A percentile compares a stretch with the other conserved stretches of the same genome.
phyloP scores from a whole-genome alignment of 768 basidiomycete genomes.

The Postia placenta region DNA sequence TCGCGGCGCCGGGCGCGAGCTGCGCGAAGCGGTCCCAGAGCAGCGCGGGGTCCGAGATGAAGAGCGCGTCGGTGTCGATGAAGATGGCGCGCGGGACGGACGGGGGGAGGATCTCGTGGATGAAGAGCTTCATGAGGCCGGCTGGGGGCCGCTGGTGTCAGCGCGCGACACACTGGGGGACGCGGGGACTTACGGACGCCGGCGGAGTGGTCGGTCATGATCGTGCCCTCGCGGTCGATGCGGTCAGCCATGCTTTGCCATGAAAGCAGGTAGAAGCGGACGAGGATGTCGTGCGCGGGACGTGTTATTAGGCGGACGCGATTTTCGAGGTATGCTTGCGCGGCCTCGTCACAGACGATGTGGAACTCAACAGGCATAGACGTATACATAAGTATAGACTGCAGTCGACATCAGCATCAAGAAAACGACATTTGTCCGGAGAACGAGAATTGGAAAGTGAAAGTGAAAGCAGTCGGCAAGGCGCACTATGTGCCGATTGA shows the following conservation, averaged over 20 bases:
- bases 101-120: constrained; percentile 43
- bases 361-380: constrained; percentile 17
- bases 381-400: constrained; percentile 21
- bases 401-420: background rate
- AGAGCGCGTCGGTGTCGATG: constrained; percentile 47
- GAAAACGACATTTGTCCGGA: background rate
- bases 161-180: background rate
- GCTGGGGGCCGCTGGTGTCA: constrained; percentile 21
- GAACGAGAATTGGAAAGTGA: too few relatives aligned
- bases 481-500: too few relatives aligned
- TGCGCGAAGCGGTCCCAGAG: constrained; percentile 37
- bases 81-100: constrained; percentile 40
- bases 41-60: constrained; percentile 40
- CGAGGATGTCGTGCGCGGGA: constrained; percentile 30
- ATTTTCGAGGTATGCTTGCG: constrained; percentile 32
- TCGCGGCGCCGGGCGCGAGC: constrained; percentile 26
- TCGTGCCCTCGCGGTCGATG: constrained; percentile 39
- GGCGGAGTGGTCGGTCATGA: constrained; percentile 40
- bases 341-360: constrained; percentile 36
- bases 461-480: too few relatives aligned
- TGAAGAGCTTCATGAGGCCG: constrained; percentile 48
- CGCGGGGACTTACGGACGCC: constrained; percentile 35
- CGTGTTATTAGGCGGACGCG: constrained; percentile 33
- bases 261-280: constrained; percentile 37
- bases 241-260: constrained; percentile 37